These are phyloP conservation scores for Curvularia hawaiiensis DNA, from an alignment of 2,329 filamentous ascomycete species.

Conservation along the genomic window DNA sequence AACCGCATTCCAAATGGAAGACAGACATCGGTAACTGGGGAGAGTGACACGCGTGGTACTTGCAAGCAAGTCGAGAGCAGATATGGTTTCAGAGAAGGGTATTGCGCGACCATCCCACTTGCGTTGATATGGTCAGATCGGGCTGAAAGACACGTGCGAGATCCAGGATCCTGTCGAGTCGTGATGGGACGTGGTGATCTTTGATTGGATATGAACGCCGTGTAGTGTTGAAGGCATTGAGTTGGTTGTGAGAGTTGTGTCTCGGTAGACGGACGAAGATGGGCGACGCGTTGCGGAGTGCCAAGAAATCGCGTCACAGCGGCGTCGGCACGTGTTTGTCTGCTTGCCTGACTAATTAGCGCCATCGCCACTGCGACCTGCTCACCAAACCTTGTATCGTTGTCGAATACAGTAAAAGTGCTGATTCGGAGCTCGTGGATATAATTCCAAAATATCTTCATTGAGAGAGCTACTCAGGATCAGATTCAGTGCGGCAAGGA, in stretches of 20 bases:
- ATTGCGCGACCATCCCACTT: constrained; percentile 31
- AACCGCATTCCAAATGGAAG: constrained; percentile 66
- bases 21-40: constrained; percentile 76
- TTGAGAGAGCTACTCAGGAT: not conserved
- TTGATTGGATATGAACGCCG: constrained; percentile 12
- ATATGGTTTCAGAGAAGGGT: constrained; percentile 24
- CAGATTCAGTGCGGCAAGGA: not conserved
- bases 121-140: constrained; percentile 37
- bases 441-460: not conserved
- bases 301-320: constrained; percentile 9
- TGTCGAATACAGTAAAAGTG: not conserved
- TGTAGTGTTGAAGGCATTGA: constrained; percentile 22
- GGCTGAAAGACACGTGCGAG: constrained; percentile 14
- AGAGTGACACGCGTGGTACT: constrained; percentile 69
- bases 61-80: constrained; percentile 44
- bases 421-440: not conserved
- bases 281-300: constrained; percentile 21
- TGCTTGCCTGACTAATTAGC: constrained; percentile 15
- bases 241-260: constrained; percentile 19
- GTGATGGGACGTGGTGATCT: constrained; percentile 5
- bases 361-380: not conserved
- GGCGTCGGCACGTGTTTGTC: constrained; percentile 10
- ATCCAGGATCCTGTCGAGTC: constrained; percentile 22
- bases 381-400: not conserved
- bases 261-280: constrained; percentile 1